phyloP scores from a whole-genome alignment of 768 basidiomycete species.

The Naematelia encephala region DNA sequence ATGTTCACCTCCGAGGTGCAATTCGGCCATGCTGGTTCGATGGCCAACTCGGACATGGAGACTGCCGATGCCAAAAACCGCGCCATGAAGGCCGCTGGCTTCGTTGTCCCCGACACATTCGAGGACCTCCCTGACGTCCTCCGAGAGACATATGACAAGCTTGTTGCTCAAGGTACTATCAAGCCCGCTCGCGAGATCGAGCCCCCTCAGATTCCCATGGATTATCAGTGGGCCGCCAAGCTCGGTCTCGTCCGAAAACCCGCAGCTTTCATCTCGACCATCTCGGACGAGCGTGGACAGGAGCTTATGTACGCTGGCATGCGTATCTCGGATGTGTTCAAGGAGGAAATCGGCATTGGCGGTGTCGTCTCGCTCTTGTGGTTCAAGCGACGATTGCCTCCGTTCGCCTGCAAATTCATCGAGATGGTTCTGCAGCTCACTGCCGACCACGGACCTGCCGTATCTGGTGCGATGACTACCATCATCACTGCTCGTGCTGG shows the following conservation, averaged over 20 bases:
- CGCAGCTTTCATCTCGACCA: constrained; percentile 94
- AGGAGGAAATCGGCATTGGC: constrained; percentile 89
- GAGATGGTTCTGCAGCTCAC: constrained; percentile 99
- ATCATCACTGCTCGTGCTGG: constrained; percentile 99
- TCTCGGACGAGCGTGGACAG: constrained; percentile 98
- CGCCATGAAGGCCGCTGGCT: constrained; percentile 90
- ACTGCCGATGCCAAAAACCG: constrained; percentile 97
- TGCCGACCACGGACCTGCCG: constrained; percentile 95
- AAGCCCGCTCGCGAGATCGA: constrained; percentile 71
- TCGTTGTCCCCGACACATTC: constrained; percentile 96
- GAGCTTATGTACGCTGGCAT: constrained; percentile 98
- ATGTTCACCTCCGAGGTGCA: constrained; percentile 99
- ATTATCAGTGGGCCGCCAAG: constrained; percentile 99
- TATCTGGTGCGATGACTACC: constrained; percentile 99
- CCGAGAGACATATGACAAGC: constrained; percentile 75
- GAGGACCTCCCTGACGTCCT: constrained; percentile 87
- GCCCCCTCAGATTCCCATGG: constrained; percentile 98
- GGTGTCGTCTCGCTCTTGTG: constrained; percentile 94
- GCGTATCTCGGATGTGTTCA: constrained; percentile 98
- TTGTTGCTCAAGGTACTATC: constrained; percentile 69
- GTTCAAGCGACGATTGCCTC: constrained; percentile 93
- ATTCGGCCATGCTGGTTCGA: constrained; percentile 96
- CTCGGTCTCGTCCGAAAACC: constrained; percentile 98
- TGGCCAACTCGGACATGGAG: constrained; percentile 97
- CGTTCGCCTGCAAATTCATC: constrained; percentile 96